Conservation (phyloP, 2,329 filamentous ascomycete genomes). For the Aspergillus ochraceus region DNA sequence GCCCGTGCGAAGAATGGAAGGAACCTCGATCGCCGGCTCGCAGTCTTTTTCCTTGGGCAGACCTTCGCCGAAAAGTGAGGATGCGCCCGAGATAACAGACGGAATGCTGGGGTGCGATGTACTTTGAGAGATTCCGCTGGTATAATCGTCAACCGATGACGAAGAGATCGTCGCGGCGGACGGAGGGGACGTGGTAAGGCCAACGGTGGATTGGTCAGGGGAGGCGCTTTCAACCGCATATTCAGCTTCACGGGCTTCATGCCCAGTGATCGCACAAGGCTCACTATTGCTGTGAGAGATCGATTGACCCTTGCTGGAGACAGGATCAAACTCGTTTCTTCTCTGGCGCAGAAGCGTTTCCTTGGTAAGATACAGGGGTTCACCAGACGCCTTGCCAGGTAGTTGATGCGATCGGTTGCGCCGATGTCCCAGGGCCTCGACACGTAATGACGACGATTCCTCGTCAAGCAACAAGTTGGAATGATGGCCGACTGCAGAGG, state of each 20-base stretch:
- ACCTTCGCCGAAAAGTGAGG: slow-evolving; percentile 45
- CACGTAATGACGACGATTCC: slow-evolving; percentile 11
- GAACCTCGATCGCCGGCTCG: slow-evolving; percentile 28
- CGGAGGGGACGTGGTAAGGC: slow-evolving; percentile 38
- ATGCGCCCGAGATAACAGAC: slow-evolving; percentile 46
- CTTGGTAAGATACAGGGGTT: slow-evolving; percentile 36
- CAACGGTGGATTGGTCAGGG: slow-evolving; percentile 21
- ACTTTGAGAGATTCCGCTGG: slow-evolving; percentile 49
- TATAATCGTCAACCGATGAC: slow-evolving; percentile 46
- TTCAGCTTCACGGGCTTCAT: slow-evolving; percentile 14
- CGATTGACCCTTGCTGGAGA: slow-evolving; percentile 15
- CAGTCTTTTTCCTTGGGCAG: slow-evolving; percentile 29
- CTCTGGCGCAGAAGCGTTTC: slow-evolving; percentile 36
- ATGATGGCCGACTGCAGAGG: slow-evolving; percentile 44
- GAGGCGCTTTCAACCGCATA: slow-evolving; percentile 10
- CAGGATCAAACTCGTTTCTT: slow-evolving; percentile 26
- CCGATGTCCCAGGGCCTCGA: slow-evolving; percentile 27
- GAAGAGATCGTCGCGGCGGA: slow-evolving; percentile 50
- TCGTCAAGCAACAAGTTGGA: slow-evolving; percentile 37
- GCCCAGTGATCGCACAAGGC: slow-evolving; percentile 24
- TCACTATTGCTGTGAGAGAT: slow-evolving; percentile 24
- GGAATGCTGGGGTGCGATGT: slow-evolving; percentile 50
- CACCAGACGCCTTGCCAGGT: slow-evolving; percentile 28
- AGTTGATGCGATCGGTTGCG: slow-evolving; percentile 41
- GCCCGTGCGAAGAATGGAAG: slow-evolving; percentile 42